Evolutionary conservation across 2,329 filamentous ascomycete genomes (phyloP).

Genomic region (Trichoderma sp.): DNA sequence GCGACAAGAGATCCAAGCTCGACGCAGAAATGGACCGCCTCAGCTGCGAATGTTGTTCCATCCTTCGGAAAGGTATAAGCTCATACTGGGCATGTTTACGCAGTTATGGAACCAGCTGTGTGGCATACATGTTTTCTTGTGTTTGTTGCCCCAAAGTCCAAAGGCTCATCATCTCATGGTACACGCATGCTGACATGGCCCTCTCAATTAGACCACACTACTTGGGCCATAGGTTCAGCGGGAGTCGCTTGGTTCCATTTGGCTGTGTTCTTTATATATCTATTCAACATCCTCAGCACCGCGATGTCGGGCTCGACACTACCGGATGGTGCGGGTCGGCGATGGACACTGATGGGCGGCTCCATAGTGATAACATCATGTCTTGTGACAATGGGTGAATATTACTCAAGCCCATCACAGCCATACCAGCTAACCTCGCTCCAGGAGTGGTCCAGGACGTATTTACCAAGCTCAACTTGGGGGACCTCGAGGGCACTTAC

Average conservation of each 20-base stretch:
- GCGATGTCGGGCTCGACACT: slow-evolving; percentile 56
- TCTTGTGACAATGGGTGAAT: slow-evolving; percentile 57
- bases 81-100: slow-evolving; percentile 55
- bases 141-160: neutral
- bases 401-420: neutral
- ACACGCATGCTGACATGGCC: slow-evolving; percentile 28
- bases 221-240: slow-evolving; percentile 59
- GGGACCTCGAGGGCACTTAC: neutral
- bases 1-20: slow-evolving; percentile 51
- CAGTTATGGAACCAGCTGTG: slow-evolving; percentile 60
- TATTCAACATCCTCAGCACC: slow-evolving; percentile 61
- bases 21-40: slow-evolving; percentile 48
- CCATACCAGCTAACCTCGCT: neutral
- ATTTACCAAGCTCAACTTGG: neutral
- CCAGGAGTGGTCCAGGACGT: neutral
- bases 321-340: slow-evolving; percentile 58
- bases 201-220: slow-evolving; percentile 48
- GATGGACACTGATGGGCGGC: slow-evolving; percentile 53
- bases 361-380: slow-evolving; percentile 58
- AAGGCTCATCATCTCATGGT: slow-evolving; percentile 39
- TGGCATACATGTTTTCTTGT: slow-evolving; percentile 47
- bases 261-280: slow-evolving; percentile 53
- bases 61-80: slow-evolving; percentile 53
- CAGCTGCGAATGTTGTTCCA: slow-evolving; percentile 49
- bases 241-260: slow-evolving; percentile 54